Evolutionary conservation across 78 protist species (phyloP), one percentile per base, ranked within the genome.

Genomic region (Creolimax fragrantissima): DNA sequence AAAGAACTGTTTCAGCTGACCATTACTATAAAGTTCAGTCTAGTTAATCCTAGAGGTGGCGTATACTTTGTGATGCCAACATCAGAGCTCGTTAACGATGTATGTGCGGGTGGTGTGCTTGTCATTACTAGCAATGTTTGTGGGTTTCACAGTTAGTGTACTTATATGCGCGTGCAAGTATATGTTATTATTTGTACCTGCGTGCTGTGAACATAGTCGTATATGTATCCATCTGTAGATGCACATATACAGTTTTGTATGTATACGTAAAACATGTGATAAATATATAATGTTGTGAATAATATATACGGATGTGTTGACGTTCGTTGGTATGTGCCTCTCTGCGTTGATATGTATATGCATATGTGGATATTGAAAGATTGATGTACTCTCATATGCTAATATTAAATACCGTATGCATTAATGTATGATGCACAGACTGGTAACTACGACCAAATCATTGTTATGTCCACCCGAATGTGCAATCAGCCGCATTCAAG

Each of bases 21-120:
- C 41, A 11, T 83, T 41, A 83, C 7, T 32, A 83, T 83, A 6
- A 83, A 83, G 7, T 83, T 83, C 35, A 83, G 86, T 83, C 86
- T 83, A 5, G 6, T 32, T 6, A 41, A 83, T 6, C 86, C 86
- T 35, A 83, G 7, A 5, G 86, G 86, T 32, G 86, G 86, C 7
- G 86, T 83, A 5, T 83, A 83, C 86, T 83, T 83, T 11, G 86
- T 83, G 41, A 83, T 83, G 86, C 86, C 86, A 6, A 83, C 86
- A 17, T 32, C 11, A 17, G 74, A 58, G 11, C 74, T 58, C 24
- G 74, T 58, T 17, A 58, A 58, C 11, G 74, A 58, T 58, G 74
- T 58, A 58, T 32, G 74, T 58, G 24, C 74, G 39, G n/a, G n/a
- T n/a, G n/a, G n/a, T n/a, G n/a, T n/a, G n/a, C n/a, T n/a, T n/a